These are phyloP conservation scores for Fusarium liriodendri DNA, from an alignment of 2,329 filamentous ascomycete genomes.

Conservation along the genomic window DNA sequence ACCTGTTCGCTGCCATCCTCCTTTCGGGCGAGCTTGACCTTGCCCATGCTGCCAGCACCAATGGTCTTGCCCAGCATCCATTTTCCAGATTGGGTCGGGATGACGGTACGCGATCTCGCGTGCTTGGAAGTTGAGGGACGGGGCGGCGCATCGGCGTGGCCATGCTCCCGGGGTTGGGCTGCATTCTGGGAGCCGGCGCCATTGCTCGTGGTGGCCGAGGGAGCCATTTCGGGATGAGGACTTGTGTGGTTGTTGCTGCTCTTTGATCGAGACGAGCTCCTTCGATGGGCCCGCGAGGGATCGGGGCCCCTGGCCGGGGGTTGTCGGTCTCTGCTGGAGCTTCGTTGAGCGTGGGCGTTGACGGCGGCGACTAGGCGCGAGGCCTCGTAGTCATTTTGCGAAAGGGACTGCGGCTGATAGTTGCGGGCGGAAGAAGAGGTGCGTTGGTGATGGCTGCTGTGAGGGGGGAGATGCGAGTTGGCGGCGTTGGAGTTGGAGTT, in stretches of 20 bases:
- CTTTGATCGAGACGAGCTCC: constrained; percentile 62
- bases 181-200: constrained; percentile 64
- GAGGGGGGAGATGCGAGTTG: constrained; percentile 40
- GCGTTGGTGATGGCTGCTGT: constrained; percentile 50
- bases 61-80: constrained; percentile 98
- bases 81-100: constrained; percentile 89
- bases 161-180: constrained; percentile 55
- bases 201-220: constrained; percentile 64
- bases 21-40: constrained; percentile 95
- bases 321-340: constrained; percentile 72
- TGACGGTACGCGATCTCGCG: constrained; percentile 78
- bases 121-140: constrained; percentile 58
- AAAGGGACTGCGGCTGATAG: constrained; percentile 56
- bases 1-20: constrained; percentile 92
- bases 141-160: constrained; percentile 50
- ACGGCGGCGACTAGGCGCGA: constrained; percentile 70
- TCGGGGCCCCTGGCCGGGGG: constrained; percentile 65
- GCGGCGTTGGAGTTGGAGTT: constrained; percentile 41
- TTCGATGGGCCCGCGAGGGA: constrained; percentile 58
- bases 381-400: constrained; percentile 79
- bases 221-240: constrained; percentile 59
- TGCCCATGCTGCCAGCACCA: constrained; percentile 97
- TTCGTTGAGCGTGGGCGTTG: constrained; percentile 63
- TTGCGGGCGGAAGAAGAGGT: constrained; percentile 54
- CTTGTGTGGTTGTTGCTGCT: constrained; percentile 48